These are phyloP conservation scores for Talaromyces pinophilus DNA, from an alignment of 2,329 filamentous ascomycete genomes.

Conservation along the genomic window DNA sequence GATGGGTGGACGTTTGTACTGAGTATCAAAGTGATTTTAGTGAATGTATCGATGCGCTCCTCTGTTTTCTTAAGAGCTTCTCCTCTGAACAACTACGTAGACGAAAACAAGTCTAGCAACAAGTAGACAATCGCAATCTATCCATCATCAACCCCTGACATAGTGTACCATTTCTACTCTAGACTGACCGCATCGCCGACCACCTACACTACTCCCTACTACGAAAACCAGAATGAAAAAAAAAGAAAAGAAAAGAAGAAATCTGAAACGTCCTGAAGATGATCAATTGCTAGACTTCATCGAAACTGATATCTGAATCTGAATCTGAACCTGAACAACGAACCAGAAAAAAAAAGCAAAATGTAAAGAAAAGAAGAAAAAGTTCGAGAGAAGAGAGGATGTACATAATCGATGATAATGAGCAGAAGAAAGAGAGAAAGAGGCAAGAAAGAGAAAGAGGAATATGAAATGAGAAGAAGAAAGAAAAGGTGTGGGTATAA, in stretches of 20 bases:
- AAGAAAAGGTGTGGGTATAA: conserved; percentile 10
- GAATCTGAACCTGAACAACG: background rate
- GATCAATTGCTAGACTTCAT: background rate
- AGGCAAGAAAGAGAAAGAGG: background rate
- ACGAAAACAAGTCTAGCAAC: too few species aligned
- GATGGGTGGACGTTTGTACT: background rate
- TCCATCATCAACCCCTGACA: background rate
- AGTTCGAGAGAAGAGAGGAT: background rate
- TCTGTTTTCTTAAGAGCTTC: background rate
- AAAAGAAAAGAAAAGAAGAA: too few species aligned
- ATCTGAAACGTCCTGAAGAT: background rate
- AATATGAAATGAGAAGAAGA: background rate
- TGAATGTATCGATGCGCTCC: background rate
- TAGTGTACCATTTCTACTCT: background rate
- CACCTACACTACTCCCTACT: background rate
- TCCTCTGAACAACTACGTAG: background rate
- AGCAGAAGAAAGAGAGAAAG: background rate
- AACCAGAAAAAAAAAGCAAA: background rate
- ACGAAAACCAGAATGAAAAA: background rate
- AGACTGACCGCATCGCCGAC: background rate
- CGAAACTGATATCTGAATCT: background rate
- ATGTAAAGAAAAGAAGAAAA: background rate
- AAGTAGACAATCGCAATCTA: background rate
- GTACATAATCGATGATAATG: conserved; percentile 6
- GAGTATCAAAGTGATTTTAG: background rate